Base-by-base conservation (phyloP, 2,329 filamentous ascomycete genomes). In the Lithohypha guttulata region DNA sequence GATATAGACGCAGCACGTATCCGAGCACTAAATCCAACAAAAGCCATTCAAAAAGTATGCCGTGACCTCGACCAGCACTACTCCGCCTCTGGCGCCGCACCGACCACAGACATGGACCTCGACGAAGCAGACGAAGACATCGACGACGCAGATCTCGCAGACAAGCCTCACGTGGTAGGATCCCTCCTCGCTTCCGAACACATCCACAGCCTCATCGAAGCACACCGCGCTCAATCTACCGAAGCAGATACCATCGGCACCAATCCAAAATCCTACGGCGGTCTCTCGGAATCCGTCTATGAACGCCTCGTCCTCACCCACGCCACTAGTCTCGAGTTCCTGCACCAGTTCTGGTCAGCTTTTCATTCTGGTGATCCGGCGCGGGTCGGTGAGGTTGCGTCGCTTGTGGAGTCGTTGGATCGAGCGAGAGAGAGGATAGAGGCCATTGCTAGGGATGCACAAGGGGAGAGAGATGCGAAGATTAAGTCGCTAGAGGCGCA, bases 321-420 rank as follows among this genome's bases (percentile, higher is more conserved):
- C 57, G 87, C 87, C 38, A 98, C 91, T 0, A 93, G 85, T 0
- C 81, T 84, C 25, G 91, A 98, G 55, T 98, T 96, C 54, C 66
- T 98, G n/a, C 84, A 89, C 52, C 93, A 96, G 59, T 98, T 98
- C 65, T 98, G 89, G 89, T 73, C 76, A 22, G 78, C 87, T 0
- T 98, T 93, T 55, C 70, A 93, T 18, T 95, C 87, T 0, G 89
- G 87, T 10, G 84, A 95, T 55, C 65, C 83, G 1, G 79, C 84
- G 43, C 79, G 84, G 22, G 84, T 84, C 1, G 70, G 71, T 28
- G 89, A 98, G 60, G 70, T 95, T 10, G 77, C 79, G 5, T 85
- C 83, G 45, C 71, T 95, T 32, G 78, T 82, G 6, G 84, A 93
- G 56, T 89, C 86, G 7, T 69, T 98, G 10, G 74, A 76, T 43